Conservation (phyloP, 371 early-diverging fungal genomes). For the Dichotomocladium elegans region DNA sequence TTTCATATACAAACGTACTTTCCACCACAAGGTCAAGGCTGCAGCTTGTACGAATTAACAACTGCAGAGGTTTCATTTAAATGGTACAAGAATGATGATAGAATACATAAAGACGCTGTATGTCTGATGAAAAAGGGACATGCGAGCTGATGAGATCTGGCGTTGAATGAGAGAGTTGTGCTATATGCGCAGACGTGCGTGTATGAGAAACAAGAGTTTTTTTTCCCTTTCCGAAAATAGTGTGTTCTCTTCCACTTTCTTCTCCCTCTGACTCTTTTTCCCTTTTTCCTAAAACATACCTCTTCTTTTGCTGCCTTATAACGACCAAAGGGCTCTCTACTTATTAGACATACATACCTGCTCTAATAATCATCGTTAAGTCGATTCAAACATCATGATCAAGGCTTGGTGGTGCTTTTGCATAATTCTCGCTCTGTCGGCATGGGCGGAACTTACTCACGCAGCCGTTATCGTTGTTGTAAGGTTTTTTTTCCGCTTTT, state of each 20-base stretch:
- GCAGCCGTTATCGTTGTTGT: constrained; percentile 15
- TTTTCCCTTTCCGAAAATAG: not conserved
- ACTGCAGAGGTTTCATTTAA: too few species aligned
- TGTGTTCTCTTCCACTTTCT: not conserved
- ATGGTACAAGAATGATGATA: too few species aligned
- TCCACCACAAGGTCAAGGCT: too few species aligned
- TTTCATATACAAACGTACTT: too few species aligned
- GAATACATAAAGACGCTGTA: too few species aligned
- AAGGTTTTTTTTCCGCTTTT: not conserved
- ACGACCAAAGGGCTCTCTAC: too few species aligned
- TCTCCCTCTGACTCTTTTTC: constrained; percentile 1
- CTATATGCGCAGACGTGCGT: not conserved
- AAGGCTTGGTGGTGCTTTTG: not conserved
- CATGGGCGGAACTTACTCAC: not conserved
- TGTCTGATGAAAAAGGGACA: not conserved
- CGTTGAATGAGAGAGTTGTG: not conserved
- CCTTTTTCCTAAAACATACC: not conserved
- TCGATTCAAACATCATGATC: constrained; percentile 4
- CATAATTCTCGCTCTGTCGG: not conserved
- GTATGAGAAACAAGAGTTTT: not conserved
- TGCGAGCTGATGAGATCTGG: constrained; percentile 3
- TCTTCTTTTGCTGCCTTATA: too few species aligned
- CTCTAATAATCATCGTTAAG: too few species aligned
- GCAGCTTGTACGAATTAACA: too few species aligned
- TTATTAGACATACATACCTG: too few species aligned